Evolutionary conservation across 2,329 filamentous ascomycete genomes (phyloP), one percentile per base, ranked within the genome.

Genomic region (Lachnum nothofagi): DNA sequence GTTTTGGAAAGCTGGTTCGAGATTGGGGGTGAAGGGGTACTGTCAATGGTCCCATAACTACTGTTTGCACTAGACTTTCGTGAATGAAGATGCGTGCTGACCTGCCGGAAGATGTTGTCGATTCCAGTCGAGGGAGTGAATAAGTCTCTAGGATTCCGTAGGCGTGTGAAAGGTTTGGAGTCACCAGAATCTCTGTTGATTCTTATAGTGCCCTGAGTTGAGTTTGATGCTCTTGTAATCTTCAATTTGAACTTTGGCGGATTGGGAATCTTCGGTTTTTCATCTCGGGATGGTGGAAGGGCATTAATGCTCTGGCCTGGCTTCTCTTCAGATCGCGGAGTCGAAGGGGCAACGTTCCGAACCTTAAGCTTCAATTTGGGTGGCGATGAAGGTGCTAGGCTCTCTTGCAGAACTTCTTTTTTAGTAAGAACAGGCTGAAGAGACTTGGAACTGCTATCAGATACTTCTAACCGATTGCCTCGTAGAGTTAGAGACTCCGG

Each of bases 101-200:
- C 58, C 41, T 62, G 58, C 31, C 53, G 60, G 44, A 67, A 63
- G n/a, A 65, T 55, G 31, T 53, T 58, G 23, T 63, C 57, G 25
- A 65, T 43, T 27, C 60, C 60, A 40, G 47, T 43, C 41, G 51
- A 41, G 7, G 64, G 50, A 10, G 63, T 64, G 47, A 66, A 66
- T 14, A 66, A 43, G 48, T 66, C 63, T 48, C 58, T 62, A 8
- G 59, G 56, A 24, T 53, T 54, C 20, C 48, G 49, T 34, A 67
- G 45, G 33, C 58, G 60, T 9, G 55, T 37, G 10, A 52, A 46
- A 7, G 51, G 52, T 41, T 42, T 55, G 7, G 48, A 51, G 17
- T 56, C 56, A 29, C 35, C 45, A 29, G 51, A 56, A 9, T 59
- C 54, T 43, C 55, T 52, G 35, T 57, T 61, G 14, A 65, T 47